These are phyloP conservation scores for Zostera marina DNA, from an alignment of 116 monocot genomes.

Conservation along the genomic window DNA sequence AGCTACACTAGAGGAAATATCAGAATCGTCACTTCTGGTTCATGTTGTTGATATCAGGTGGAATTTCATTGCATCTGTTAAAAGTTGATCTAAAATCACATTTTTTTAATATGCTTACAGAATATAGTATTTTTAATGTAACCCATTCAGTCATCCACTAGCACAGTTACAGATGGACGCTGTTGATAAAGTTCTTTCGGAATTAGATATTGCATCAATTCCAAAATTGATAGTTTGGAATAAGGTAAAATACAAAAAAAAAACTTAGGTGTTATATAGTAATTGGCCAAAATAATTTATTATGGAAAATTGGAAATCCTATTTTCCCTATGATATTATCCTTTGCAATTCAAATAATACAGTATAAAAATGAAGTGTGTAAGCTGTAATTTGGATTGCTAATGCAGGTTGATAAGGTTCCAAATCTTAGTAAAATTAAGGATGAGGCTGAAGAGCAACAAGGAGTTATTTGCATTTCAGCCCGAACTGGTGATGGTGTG, in stretches of 20 bases:
- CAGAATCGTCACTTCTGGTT: constrained; percentile 79
- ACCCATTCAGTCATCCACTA: constrained; percentile 63
- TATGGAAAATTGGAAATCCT: too few species aligned
- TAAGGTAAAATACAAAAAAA: constrained; percentile 44
- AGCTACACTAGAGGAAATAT: constrained; percentile 96
- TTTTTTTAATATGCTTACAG: neutral
- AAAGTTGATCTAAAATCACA: neutral
- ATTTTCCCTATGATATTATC: too few species aligned
- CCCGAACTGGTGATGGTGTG: constrained; percentile 59
- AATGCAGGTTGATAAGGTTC: constrained; percentile 60
- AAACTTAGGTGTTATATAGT: neutral
- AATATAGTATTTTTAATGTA: constrained; percentile 2
- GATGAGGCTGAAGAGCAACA: constrained; percentile 39
- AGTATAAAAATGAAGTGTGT: too few species aligned
- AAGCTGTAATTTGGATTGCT: neutral
- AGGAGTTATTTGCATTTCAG: constrained; percentile 79
- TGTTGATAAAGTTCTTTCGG: constrained; percentile 68
- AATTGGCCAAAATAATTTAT: too few species aligned
- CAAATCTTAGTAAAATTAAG: constrained; percentile 40
- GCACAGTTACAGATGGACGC: constrained; percentile 78
- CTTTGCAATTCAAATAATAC: too few species aligned
- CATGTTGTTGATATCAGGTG: constrained; percentile 98
- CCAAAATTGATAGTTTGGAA: constrained; percentile 90
- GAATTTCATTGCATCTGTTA: neutral
- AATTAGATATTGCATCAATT: constrained; percentile 70